phyloP scores from a whole-genome alignment of 1,284 basidiomycete genomes.

The Hypsizygus ulmarius region DNA sequence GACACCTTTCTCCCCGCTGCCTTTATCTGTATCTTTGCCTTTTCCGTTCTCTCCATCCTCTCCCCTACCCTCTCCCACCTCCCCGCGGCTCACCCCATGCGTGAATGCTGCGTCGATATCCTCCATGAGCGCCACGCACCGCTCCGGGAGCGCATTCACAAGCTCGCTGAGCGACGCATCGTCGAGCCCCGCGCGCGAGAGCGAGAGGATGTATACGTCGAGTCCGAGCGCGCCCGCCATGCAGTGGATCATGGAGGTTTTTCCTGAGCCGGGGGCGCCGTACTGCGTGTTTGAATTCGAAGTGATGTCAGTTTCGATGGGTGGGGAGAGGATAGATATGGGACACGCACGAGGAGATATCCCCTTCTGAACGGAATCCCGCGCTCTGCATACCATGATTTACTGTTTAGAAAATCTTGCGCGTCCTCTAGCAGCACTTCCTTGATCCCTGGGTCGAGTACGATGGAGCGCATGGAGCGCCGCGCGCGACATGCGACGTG shows the following conservation, averaged over 20 bases:
- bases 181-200: conserved; percentile 65
- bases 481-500: conserved; percentile 47
- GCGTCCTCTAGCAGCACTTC: conserved; percentile 58
- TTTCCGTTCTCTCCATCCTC: too few species aligned
- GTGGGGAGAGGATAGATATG: neutral
- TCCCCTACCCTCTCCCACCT: too few species aligned
- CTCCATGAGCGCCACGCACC: conserved; percentile 73
- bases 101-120: conserved; percentile 75
- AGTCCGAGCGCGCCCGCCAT: conserved; percentile 73
- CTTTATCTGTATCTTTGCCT: too few species aligned
- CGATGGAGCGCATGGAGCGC: conserved; percentile 53
- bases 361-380: conserved; percentile 67
- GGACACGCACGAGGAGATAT: conserved; percentile 50
- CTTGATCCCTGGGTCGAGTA: conserved; percentile 54
- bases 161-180: conserved; percentile 59
- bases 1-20: too few species aligned
- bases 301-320: neutral
- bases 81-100: conserved; percentile 48
- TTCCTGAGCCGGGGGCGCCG: conserved; percentile 72
- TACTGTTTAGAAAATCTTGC: conserved; percentile 53
- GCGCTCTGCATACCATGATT: conserved; percentile 57
- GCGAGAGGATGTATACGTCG: conserved; percentile 71
- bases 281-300: conserved; percentile 34
- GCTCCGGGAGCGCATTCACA: conserved; percentile 58
- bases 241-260: conserved; percentile 72